Evolutionary conservation across 192 early-diverging fungal genomes (phyloP).

Genomic region (Lunasporangiospora selenospora): DNA sequence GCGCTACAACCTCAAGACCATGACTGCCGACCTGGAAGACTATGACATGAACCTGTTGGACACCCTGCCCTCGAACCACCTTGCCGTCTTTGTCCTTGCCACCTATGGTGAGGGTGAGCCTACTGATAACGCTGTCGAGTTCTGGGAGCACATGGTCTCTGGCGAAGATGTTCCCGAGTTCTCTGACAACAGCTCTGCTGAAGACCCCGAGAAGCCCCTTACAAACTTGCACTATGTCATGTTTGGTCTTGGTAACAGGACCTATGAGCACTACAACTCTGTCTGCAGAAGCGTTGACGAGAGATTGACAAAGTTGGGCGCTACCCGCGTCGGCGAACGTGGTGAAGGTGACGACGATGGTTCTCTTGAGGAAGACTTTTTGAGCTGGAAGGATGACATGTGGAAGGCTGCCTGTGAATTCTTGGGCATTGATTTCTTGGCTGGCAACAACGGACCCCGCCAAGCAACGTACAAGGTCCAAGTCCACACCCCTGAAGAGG

Average conservation of each 20-base stretch:
- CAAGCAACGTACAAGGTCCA: slow-evolving; percentile 63
- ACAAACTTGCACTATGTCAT: slow-evolving; percentile 67
- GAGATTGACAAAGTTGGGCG: slow-evolving; percentile 76
- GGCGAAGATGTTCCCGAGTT: slow-evolving; percentile 76
- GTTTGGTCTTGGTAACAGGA: slow-evolving; percentile 90
- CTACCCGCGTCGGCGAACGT: slow-evolving; percentile 70
- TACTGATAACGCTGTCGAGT: slow-evolving; percentile 96
- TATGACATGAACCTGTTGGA: slow-evolving; percentile 90
- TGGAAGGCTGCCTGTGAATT: slow-evolving; percentile 78
- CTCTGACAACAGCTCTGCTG: slow-evolving; percentile 61
- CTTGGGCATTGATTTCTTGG: slow-evolving; percentile 68
- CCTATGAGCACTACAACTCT: slow-evolving; percentile 92
- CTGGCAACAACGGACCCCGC: slow-evolving; percentile 40
- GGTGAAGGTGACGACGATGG: slow-evolving; percentile 99
- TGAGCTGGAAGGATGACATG: slow-evolving; percentile 91
- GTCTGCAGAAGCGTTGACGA: slow-evolving; percentile 76
- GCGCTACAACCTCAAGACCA: slow-evolving; percentile 72
- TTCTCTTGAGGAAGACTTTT: slow-evolving; percentile 95
- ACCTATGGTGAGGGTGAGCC: slow-evolving; percentile 99
- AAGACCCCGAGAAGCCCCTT: slow-evolving; percentile 65
- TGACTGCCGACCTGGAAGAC: slow-evolving; percentile 89
- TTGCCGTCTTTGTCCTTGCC: slow-evolving; percentile 93
- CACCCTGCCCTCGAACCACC: slow-evolving; percentile 67
- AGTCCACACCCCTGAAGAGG: slow-evolving; percentile 44
- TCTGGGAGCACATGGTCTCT: slow-evolving; percentile 83